Evolutionary conservation across 805 yeast genomes (phyloP).

Genomic region (Metschnikowia dekortorum): DNA sequence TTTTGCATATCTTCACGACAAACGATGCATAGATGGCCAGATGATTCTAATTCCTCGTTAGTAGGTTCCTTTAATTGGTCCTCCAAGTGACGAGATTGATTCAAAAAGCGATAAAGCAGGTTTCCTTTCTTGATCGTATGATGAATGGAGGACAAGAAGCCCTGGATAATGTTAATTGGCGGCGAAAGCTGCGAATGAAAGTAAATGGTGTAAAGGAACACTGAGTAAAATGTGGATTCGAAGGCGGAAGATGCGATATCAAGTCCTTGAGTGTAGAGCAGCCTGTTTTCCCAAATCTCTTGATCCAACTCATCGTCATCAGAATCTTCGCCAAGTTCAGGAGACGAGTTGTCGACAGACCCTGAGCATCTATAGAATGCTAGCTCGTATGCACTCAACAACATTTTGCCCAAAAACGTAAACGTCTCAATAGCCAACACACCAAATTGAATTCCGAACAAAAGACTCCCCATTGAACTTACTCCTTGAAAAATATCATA

Average conservation of each 20-base stretch:
- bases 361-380: conserved; percentile 31
- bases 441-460: conserved; percentile 75
- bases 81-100: conserved; percentile 61
- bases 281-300: conserved; percentile 69
- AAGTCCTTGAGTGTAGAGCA: conserved; percentile 52
- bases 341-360: not conserved
- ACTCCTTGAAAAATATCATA: conserved; percentile 49
- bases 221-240: conserved; percentile 26
- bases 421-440: conserved; percentile 54
- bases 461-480: conserved; percentile 52
- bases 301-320: conserved; percentile 41
- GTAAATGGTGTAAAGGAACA: conserved; percentile 32
- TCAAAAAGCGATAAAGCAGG: conserved; percentile 46
- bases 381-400: conserved; percentile 55
- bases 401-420: conserved; percentile 41
- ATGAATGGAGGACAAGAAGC: conserved; percentile 39
- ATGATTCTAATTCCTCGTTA: conserved; percentile 48
- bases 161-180: conserved; percentile 41
- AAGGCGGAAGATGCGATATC: conserved; percentile 48
- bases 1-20: conserved; percentile 86
- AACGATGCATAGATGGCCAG: conserved; percentile 72
- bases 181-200: conserved; percentile 28
- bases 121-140: conserved; percentile 29
- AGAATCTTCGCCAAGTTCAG: conserved; percentile 3
- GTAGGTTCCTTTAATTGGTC: conserved; percentile 60